phyloP scores from a whole-genome alignment of 2,329 filamentous ascomycete species.

The Alternaria postmessia region DNA sequence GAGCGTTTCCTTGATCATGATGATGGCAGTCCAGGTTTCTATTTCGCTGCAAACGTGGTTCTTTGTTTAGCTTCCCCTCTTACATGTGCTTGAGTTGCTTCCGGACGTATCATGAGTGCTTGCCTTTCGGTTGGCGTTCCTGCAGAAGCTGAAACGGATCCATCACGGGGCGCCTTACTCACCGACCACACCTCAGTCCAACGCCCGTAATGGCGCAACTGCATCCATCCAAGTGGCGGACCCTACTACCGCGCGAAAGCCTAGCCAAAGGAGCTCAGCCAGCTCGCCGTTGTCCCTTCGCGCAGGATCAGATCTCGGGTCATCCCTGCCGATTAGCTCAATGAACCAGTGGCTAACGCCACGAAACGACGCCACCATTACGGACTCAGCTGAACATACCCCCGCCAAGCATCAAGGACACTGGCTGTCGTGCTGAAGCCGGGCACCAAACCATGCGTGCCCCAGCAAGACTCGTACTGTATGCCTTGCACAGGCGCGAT shows the following conservation, averaged over 20 bases:
- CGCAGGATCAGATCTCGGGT: slow-evolving; percentile 30
- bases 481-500: slow-evolving; percentile 42
- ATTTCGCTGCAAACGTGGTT: neutral
- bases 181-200: slow-evolving; percentile 8
- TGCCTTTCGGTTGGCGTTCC: slow-evolving; percentile 31
- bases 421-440: slow-evolving; percentile 34
- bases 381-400: slow-evolving; percentile 42
- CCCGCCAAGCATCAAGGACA: slow-evolving; percentile 32
- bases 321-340: slow-evolving; percentile 18
- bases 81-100: slow-evolving; percentile 16
- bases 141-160: slow-evolving; percentile 22
- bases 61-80: slow-evolving; percentile 6
- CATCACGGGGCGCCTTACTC: slow-evolving; percentile 11
- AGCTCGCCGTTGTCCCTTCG: slow-evolving; percentile 29
- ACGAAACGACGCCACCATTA: slow-evolving; percentile 43
- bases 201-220: slow-evolving; percentile 14
- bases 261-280: slow-evolving; percentile 24
- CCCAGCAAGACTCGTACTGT: slow-evolving; percentile 43
- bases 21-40: neutral
- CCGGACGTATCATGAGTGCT: slow-evolving; percentile 8
- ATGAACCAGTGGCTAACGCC: slow-evolving; percentile 31
- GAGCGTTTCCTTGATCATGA: slow-evolving; percentile 5
- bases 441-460: slow-evolving; percentile 35
- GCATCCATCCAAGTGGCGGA: slow-evolving; percentile 7
- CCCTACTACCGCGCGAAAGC: slow-evolving; percentile 6